Percentiles rank a stretch among this genome's conserved stretches.
phyloP scores from a whole-genome alignment of 2,329 filamentous ascomycete species.

The Elsinoe necatrix region DNA sequence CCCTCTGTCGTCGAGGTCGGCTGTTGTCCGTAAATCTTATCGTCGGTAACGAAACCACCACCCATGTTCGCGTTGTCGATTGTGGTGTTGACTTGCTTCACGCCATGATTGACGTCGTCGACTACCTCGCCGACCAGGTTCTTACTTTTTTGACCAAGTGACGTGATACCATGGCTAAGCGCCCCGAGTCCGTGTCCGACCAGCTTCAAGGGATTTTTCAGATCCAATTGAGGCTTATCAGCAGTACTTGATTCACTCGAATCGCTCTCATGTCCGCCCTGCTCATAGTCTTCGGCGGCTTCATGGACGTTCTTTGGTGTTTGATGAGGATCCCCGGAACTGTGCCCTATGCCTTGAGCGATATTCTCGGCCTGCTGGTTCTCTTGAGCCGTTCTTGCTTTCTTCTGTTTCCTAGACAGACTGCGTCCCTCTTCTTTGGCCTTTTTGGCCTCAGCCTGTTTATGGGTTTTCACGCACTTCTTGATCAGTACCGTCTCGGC shows the following conservation, averaged over 20 bases:
- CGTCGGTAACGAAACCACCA: constrained; percentile 15
- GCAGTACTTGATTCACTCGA: constrained; percentile 7
- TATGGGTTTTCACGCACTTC: constrained; percentile 66
- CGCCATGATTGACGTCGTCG: constrained; percentile 36
- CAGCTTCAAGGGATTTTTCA: constrained; percentile 26
- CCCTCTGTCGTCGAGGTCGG: neutral
- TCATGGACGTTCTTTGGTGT: constrained; percentile 26
- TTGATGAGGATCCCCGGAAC: constrained; percentile 27
- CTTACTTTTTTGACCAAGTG: constrained; percentile 41
- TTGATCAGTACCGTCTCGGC: constrained; percentile 74
- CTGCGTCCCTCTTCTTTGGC: constrained; percentile 39
- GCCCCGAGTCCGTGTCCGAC: constrained; percentile 38
- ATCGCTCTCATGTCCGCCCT: constrained; percentile 12
- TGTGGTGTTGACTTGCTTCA: constrained; percentile 29
- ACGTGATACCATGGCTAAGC: constrained; percentile 40
- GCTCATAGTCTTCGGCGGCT: constrained; percentile 23
- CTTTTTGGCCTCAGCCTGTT: constrained; percentile 56
- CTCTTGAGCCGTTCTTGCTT: constrained; percentile 44
- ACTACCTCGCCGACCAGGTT: constrained; percentile 31
- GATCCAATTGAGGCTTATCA: constrained; percentile 25
- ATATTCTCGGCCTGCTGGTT: constrained; percentile 26
- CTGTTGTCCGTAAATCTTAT: neutral
- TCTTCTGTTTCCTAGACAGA: constrained; percentile 45
- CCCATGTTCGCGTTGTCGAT: constrained; percentile 19
- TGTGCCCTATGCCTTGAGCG: constrained; percentile 26